These are phyloP conservation scores for Salix exigua DNA, from an alignment of 345 rosid species.

Conservation along the genomic window DNA sequence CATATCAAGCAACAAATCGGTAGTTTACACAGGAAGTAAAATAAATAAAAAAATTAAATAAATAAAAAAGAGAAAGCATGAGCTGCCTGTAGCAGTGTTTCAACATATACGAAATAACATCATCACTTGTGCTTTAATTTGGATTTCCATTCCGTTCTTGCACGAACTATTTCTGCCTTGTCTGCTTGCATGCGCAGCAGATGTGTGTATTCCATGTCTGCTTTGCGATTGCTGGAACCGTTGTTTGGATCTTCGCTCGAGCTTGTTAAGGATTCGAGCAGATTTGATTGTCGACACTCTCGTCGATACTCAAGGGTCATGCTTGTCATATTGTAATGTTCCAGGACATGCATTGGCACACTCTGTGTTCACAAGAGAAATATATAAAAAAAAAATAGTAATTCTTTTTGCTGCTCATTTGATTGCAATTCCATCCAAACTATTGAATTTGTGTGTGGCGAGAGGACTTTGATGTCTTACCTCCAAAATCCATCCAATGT, in stretches of 20 bases:
- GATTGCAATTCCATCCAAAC: neutral
- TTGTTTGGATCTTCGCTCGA: conserved; percentile 14
- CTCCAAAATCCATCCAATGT: conserved; percentile 30
- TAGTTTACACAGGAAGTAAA: neutral
- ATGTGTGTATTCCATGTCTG: conserved; percentile 46
- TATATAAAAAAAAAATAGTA: neutral
- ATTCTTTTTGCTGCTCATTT: neutral
- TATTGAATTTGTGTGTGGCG: too few species aligned
- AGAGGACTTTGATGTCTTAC: neutral
- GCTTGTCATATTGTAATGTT: conserved; percentile 18
- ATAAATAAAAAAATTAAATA: neutral
- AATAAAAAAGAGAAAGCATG: neutral
- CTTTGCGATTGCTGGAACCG: conserved; percentile 14
- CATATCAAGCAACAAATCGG: neutral
- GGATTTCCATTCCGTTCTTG: conserved; percentile 52
- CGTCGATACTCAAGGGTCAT: conserved; percentile 24
- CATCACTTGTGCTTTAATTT: conserved; percentile 17
- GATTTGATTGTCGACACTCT: conserved; percentile 20
- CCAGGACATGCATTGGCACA: conserved; percentile 22
- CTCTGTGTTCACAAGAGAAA: neutral
- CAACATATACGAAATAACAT: neutral
- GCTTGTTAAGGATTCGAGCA: conserved; percentile 20
- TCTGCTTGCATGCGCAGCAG: conserved; percentile 50
- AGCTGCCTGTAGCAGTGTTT: neutral
- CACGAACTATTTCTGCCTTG: conserved; percentile 50